Base-by-base conservation (phyloP, 495 filamentous ascomycete genomes). In the Hamigera avellanea region DNA sequence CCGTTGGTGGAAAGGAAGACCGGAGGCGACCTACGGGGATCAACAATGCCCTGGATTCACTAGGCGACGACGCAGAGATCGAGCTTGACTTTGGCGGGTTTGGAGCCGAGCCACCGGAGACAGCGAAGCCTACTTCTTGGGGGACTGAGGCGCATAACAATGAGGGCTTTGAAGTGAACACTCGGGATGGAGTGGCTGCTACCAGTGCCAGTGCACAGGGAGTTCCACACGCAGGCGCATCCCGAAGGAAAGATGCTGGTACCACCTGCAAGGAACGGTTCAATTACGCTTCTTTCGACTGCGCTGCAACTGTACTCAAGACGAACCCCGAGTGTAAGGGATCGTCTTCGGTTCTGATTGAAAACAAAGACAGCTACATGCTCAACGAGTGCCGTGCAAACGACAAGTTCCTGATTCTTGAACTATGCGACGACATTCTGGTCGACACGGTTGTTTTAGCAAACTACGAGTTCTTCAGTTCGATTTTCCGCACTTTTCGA, bases 351-450 rank as follows among this genome's bases (percentile, higher is more conserved):
- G 80, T 98, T 14, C 64, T 98, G 14, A 74, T 93, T 15, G 91
- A 98, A 61, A 95, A 95, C 58, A 95, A 95, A 64, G 91, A 98
- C 61, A 87, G 82, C 50, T 98, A 98, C 54, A 95, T 98, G 91
- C 72, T 95, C 21, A 87, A 95, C 27, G 81, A 88, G 50, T 98
- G 91, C 51, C 75, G 74, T 0, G 77, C 76, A 18, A 66, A 82
- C 50, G 89, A 94, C 59, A 95, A 96, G 59, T 93, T 93, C 57
- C 69, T 96, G 36, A 84, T 95, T 43, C 73, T 98, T 36, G 89
- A 98, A 56, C 61, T 81, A 1, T 84, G 78, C 49, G 86, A 95
- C 54, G 86, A 95, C 42, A 95, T 98, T 36, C 69, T 95, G 29
- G 81, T 98, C 36, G 91, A 98, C 55, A 98, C 91, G 2, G 70